Evolutionary conservation across 1,284 basidiomycete genomes (phyloP).

Genomic region (Pyrrhoderma noxium): DNA sequence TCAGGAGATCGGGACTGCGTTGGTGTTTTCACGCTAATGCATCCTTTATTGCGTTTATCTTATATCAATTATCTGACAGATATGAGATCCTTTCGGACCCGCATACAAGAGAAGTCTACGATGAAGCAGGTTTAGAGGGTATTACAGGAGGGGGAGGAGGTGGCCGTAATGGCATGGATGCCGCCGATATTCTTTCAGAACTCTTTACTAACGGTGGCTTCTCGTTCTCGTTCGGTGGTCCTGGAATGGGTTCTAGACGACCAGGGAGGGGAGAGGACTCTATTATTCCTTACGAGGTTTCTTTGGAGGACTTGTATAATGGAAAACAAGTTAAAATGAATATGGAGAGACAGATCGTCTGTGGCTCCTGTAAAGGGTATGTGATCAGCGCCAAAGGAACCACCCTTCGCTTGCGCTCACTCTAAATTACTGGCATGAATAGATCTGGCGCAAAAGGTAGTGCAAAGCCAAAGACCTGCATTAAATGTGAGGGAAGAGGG

Average conservation of each 20-base stretch:
- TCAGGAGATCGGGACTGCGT: conserved; percentile 85
- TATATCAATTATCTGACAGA: conserved; percentile 31
- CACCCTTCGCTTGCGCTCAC: conserved; percentile 2
- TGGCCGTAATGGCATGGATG: conserved; percentile 43
- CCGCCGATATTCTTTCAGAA: conserved; percentile 69
- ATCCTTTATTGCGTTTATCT: conserved; percentile 3
- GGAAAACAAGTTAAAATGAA: conserved; percentile 88
- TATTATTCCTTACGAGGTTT: conserved; percentile 76
- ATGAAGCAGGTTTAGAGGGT: conserved; percentile 71
- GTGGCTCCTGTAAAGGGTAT: conserved; percentile 76
- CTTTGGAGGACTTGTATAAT: conserved; percentile 88
- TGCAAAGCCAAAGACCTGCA: conserved; percentile 76
- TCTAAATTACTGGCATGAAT: conserved; percentile 15
- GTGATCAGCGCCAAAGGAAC: conserved; percentile 23
- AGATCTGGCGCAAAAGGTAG: conserved; percentile 78
- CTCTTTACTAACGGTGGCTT: conserved; percentile 51
- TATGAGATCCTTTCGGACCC: conserved; percentile 85
- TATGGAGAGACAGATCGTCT: conserved; percentile 81
- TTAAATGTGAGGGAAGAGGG: conserved; percentile 80
- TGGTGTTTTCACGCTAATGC: conserved; percentile 28
- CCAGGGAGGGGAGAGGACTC: conserved; percentile 62
- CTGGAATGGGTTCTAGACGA: conserved; percentile 37
- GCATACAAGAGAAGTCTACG: conserved; percentile 73
- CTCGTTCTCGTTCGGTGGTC: conserved; percentile 50
- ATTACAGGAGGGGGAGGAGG: conserved; percentile 38